Evolutionary conservation across 164 flowering plant genomes (phyloP), one percentile per base, ranked within the genome.

Genomic region (Vitis cinerea): DNA sequence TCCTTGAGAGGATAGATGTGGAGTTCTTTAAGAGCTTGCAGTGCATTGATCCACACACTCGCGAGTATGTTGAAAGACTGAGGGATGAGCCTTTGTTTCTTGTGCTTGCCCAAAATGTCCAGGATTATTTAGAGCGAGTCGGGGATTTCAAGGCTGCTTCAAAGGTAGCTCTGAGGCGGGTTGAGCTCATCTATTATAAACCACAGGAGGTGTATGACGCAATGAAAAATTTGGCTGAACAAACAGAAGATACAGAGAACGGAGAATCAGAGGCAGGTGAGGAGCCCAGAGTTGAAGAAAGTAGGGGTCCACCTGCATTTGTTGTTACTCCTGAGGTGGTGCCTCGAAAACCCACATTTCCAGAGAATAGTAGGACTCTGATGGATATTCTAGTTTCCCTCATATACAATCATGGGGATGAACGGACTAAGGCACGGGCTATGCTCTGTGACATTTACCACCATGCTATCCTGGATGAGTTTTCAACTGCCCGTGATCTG

Each of bases 361-460:
- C 92, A 0, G 97, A 91, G 63, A 84, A 70, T 67, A 84, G 97
- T 71, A 83, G 97, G 80, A 68, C 81, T 5, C 63, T 93, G 73
- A 91, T 95, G 98, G 96, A 95, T 78, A 62, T 56, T 23, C 80
- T 92, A 17, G 96, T 94, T 55, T 88, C 94, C 16, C 86, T 88
- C 23, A 93, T 95, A 51, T 95, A 95, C 80, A 87, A 86, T 72
- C 77, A 81, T 74, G 99, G 98, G 37, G 99, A 95, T 83, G 98
- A 95, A 77, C 82, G 98, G 44, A 95, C 99, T 1, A 95, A 93
- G 75, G 99, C 98, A 10, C 88, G 98, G 61, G 98, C 99, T 30
- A 90, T 91, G 98, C 89, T 93, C 5, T 95, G 97, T 84, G 99
- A 95, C 77, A 91, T 93, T 7, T 95, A 95, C 56, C 97, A 95